Base-by-base conservation (phyloP, 2,329 filamentous ascomycete genomes). In the Botrytis aclada region DNA sequence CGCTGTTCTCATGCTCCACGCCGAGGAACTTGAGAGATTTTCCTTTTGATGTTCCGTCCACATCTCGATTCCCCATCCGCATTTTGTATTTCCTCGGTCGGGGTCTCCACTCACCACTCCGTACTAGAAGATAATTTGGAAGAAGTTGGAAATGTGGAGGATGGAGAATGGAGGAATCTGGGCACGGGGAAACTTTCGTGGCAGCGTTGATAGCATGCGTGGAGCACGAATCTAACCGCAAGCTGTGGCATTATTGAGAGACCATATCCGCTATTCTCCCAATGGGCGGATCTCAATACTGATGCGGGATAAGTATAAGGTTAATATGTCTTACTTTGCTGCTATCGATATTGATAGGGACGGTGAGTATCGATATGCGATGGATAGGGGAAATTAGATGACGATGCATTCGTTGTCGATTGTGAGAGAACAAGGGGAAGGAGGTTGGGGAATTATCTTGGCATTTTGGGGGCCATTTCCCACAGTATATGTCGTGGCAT, bases 151-250 rank as follows among this genome's bases (percentile, higher is more conserved):
- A 69, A 16, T 69, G 65, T 69, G 65, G 65, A 69, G 65, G 34
- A 56, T 56, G 65, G 65, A 69, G 65, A 43, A 32, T 69, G 65
- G 65, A 69, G 65, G 65, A 56, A 22, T 67, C 47, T 69, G 47
- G 47, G 20, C n/a, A 69, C 51, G 65, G 65, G 65, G 65, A 69
- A 69, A 22, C 14, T 10, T 56, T 22, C 22, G 63, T 39, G 25
- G 51, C n/a, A 32, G 6, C 14, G 47, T 56, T 25, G 34, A 37
- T 32, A 25, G 10, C 32, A 41, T 41, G 54, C 34, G 47, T 69
- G 65, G 65, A 56, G 37, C 37, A 29, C 25, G 45, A 41, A 56
- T 20, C 34, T 69, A 41, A 41, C 37, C n/a, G 47, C 29, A 51
- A 34, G 47, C 51, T 25, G 47, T 69, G 54, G 29, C 34, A 32